These are phyloP conservation scores for Alternaria infectoria DNA, from an alignment of 2,329 filamentous ascomycete genomes.

Conservation along the genomic window DNA sequence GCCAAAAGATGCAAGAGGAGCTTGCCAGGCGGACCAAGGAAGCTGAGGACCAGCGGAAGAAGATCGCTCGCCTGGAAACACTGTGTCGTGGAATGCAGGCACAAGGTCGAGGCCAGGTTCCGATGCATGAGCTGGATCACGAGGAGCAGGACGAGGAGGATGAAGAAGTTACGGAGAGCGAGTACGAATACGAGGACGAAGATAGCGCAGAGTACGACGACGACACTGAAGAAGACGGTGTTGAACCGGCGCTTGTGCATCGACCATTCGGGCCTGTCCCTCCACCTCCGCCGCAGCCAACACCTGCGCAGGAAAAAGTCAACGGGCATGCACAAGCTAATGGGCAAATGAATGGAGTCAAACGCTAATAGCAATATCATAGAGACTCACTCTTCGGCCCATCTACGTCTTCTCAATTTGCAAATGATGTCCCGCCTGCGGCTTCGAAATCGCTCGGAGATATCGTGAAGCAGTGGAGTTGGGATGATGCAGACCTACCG, in stretches of 20 bases:
- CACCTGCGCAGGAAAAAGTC: slow-evolving; percentile 38
- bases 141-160: slow-evolving; percentile 52
- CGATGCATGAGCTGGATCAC: slow-evolving; percentile 51
- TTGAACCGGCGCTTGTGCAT: slow-evolving; percentile 41
- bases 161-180: slow-evolving; percentile 59
- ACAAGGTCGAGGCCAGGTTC: slow-evolving; percentile 79
- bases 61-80: slow-evolving; percentile 89
- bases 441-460: not conserved
- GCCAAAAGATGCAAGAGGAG: slow-evolving; percentile 75
- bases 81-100: slow-evolving; percentile 97
- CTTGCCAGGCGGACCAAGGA: slow-evolving; percentile 75
- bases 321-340: slow-evolving; percentile 49
- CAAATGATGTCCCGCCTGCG: not conserved
- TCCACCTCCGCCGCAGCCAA: slow-evolving; percentile 46
- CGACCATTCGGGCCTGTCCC: slow-evolving; percentile 47
- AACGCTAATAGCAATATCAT: slow-evolving; percentile 38
- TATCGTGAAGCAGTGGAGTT: not conserved
- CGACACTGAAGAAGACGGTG: slow-evolving; percentile 62
- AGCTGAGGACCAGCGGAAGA: slow-evolving; percentile 79
- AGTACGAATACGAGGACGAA: slow-evolving; percentile 53
- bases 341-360: slow-evolving; percentile 48
- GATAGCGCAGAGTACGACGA: slow-evolving; percentile 61
- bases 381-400: slow-evolving; percentile 9
- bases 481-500: not conserved
- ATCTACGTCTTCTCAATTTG: slow-evolving; percentile 1